These are phyloP conservation scores for Suillus paluster DNA, from an alignment of 768 basidiomycete species.

Conservation along the genomic window DNA sequence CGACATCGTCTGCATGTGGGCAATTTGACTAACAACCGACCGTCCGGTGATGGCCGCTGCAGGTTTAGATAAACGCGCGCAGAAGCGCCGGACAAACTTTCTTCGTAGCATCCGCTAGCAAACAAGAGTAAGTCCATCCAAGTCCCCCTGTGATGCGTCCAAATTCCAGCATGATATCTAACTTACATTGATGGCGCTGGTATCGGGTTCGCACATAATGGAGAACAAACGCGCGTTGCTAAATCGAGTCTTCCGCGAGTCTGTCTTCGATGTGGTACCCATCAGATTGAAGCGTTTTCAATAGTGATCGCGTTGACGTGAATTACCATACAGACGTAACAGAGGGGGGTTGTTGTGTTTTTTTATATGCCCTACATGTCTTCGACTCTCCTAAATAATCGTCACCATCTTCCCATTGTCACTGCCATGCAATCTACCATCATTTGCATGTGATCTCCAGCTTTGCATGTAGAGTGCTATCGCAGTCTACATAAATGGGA, in stretches of 20 bases:
- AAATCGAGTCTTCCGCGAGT: conserved; percentile 9
- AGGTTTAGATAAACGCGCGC: not conserved
- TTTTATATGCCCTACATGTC: too few relatives aligned
- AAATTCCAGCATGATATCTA: not conserved
- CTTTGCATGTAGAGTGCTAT: not conserved
- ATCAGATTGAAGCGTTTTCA: conserved; percentile 1
- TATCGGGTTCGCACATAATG: not conserved
- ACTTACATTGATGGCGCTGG: too few relatives aligned
- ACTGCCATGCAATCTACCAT: too few relatives aligned
- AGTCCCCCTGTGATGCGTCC: not conserved
- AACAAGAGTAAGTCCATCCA: too few relatives aligned
- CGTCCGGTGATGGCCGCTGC: not conserved
- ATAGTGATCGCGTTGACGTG: too few relatives aligned
- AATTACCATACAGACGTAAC: too few relatives aligned
- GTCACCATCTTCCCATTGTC: too few relatives aligned
- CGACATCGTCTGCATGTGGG: not conserved
- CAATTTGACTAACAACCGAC: not conserved
- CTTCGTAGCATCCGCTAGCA: not conserved
- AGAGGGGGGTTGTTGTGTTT: too few relatives aligned
- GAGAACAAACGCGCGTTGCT: not conserved
- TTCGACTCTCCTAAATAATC: too few relatives aligned
- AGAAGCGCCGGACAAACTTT: too few relatives aligned
- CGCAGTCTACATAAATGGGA: not conserved
- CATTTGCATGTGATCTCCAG: not conserved
- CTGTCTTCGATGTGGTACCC: conserved; percentile 8